A percentile compares a stretch with the other conserved stretches of the same genome.
These are phyloP conservation scores for Verticillium nubilum DNA, from an alignment of 2,329 filamentous ascomycete species.

Conservation along the genomic window DNA sequence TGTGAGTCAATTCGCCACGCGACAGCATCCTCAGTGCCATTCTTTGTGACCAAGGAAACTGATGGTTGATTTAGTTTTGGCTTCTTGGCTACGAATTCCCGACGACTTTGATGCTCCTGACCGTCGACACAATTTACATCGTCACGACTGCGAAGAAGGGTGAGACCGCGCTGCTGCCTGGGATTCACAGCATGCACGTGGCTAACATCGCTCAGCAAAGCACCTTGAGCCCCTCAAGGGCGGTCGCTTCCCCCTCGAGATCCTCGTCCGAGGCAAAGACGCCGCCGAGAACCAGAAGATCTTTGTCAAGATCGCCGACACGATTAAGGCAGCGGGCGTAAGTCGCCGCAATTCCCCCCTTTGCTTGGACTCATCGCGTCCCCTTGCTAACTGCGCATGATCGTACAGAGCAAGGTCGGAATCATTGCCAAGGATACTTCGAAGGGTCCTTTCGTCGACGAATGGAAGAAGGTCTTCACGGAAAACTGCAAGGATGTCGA, in stretches of 20 bases:
- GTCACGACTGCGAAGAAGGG: constrained; percentile 98
- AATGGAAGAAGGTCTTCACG: constrained; percentile 83
- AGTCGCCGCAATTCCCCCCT: constrained; percentile 27
- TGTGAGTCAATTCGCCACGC: constrained; percentile 47
- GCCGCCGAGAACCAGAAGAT: constrained; percentile 86
- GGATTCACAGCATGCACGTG: neutral
- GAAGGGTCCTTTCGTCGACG: constrained; percentile 84
- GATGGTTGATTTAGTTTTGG: constrained; percentile 69
- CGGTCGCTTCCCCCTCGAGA: constrained; percentile 87
- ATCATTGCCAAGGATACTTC: constrained; percentile 79
- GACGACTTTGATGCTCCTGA: constrained; percentile 89
- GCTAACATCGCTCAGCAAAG: constrained; percentile 58
- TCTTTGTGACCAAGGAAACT: constrained; percentile 1
- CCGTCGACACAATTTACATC: constrained; percentile 80
- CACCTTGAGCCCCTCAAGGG: constrained; percentile 89
- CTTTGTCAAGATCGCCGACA: constrained; percentile 76
- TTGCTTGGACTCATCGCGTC: neutral
- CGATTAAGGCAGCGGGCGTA: constrained; percentile 83
- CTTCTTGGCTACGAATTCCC: constrained; percentile 97
- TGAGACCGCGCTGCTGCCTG: constrained; percentile 28
- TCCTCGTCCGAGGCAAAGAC: constrained; percentile 88
- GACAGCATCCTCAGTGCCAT: neutral
- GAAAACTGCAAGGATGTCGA: constrained; percentile 80
- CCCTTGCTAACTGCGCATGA: constrained; percentile 1
- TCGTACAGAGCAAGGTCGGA: constrained; percentile 75